These are phyloP conservation scores for Alnus rubra DNA, from an alignment of 306 rosid species.

Conservation along the genomic window DNA sequence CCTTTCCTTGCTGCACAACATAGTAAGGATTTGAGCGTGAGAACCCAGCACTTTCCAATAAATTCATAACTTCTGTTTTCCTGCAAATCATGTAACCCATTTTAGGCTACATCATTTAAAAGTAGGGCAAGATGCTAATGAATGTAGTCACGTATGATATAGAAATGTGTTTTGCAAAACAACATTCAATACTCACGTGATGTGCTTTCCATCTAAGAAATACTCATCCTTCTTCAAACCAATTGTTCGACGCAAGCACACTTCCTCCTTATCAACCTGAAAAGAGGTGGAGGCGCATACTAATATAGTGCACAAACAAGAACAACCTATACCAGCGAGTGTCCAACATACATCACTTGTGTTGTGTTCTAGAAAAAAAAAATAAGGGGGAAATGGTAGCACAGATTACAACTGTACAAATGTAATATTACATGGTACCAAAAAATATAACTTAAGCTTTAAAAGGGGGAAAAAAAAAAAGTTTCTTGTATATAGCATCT, in stretches of 20 bases:
- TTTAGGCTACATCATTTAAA: slow-evolving; percentile 8
- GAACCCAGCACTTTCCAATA: slow-evolving; percentile 99
- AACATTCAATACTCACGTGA: slow-evolving; percentile 64
- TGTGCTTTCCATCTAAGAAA: slow-evolving; percentile 95
- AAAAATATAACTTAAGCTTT: not conserved
- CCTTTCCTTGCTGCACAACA: slow-evolving; percentile 99
- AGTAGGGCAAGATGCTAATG: not conserved
- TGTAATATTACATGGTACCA: not conserved
- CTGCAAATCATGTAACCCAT: slow-evolving; percentile 41
- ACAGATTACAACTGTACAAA: not conserved
- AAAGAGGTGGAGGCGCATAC: slow-evolving; percentile 15
- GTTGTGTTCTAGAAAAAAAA: slow-evolving; percentile 14
- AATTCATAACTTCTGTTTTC: slow-evolving; percentile 97
- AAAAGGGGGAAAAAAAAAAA: not conserved
- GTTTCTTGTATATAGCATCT: not conserved
- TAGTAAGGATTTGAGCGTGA: slow-evolving; percentile 99
- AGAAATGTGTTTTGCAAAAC: not conserved
- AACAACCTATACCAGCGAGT: slow-evolving; percentile 14
- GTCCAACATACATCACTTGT: slow-evolving; percentile 11
- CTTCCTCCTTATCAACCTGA: slow-evolving; percentile 99
- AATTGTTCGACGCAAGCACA: slow-evolving; percentile 88
- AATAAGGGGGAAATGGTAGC: not conserved
- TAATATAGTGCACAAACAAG: slow-evolving; percentile 14
- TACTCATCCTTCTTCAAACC: slow-evolving; percentile 89
- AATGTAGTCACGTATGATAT: not conserved